A percentile compares a stretch with the other conserved stretches of the same genome.
These are phyloP conservation scores for Chloris gayana DNA, from an alignment of 176 grass and related monocot species.

Conservation along the genomic window DNA sequence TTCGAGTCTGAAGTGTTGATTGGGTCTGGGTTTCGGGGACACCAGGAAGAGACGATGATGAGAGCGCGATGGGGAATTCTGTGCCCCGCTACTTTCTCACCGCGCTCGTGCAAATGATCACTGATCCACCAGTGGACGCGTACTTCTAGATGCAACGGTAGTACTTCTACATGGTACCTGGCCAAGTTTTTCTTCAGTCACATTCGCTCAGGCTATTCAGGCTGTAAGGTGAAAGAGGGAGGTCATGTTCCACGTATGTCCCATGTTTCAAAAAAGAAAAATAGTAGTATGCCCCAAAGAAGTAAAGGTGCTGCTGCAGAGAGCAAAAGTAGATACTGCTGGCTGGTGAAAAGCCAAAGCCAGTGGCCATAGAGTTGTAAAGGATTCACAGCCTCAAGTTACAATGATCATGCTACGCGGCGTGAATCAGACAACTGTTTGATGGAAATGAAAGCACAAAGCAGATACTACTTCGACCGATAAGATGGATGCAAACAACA, in stretches of 20 bases:
- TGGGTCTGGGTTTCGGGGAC: constrained; percentile 12
- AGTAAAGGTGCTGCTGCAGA: neutral
- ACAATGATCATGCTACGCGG: too few relatives aligned
- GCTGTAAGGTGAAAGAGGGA: too few relatives aligned
- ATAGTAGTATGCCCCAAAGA: neutral
- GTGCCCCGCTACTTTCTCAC: too few relatives aligned
- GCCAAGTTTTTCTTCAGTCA: neutral
- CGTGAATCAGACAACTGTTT: too few relatives aligned
- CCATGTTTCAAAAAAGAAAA: too few relatives aligned
- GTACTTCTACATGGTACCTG: neutral
- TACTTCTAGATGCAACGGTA: neutral
- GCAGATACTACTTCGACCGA: too few relatives aligned
- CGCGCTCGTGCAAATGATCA: too few relatives aligned
- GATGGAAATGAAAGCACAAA: neutral
- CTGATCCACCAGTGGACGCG: neutral
- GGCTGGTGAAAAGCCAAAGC: neutral
- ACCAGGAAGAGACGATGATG: neutral
- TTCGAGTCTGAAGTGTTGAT: neutral
- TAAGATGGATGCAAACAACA: too few relatives aligned
- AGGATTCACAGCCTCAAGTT: too few relatives aligned
- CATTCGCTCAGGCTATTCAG: neutral
- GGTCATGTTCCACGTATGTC: too few relatives aligned
- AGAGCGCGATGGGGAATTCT: neutral
- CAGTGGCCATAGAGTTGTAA: neutral
- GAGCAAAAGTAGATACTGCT: neutral